Conservation (phyloP, 208 protist genomes). For the Acanthamoeba healyi region DNA sequence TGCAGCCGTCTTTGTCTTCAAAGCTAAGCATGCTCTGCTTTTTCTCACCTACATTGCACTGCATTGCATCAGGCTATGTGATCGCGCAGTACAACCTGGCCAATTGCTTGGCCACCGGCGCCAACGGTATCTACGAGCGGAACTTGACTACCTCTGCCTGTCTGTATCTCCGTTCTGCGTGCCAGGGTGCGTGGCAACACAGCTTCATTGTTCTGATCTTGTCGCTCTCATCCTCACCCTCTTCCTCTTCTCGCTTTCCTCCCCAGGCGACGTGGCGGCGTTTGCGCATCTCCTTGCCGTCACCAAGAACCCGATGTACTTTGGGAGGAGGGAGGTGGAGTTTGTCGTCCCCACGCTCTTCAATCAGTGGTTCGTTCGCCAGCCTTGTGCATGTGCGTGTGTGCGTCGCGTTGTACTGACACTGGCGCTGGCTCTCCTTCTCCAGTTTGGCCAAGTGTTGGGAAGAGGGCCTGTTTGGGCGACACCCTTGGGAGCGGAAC, state of each 20-base stretch:
- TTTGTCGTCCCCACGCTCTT: slow-evolving; percentile 9
- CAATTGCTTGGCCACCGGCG: slow-evolving; percentile 4
- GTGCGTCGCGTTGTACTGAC: too few relatives aligned
- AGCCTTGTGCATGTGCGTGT: neutral
- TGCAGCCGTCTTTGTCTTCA: neutral
- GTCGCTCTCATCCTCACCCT: neutral
- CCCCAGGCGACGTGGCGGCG: slow-evolving; percentile 8
- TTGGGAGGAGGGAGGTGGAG: slow-evolving; percentile 3
- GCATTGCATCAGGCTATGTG: neutral
- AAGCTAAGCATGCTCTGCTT: neutral
- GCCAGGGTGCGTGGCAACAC: neutral
- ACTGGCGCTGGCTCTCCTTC: too few relatives aligned
- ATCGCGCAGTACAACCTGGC: slow-evolving; percentile 49
- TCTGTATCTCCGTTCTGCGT: neutral
- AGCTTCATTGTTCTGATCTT: neutral
- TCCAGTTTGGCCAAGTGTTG: neutral
- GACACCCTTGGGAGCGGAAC: neutral
- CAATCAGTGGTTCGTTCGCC: neutral
- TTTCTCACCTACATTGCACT: neutral
- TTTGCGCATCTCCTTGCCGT: neutral
- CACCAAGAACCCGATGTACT: neutral
- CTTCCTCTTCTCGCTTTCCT: neutral
- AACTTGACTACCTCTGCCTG: neutral
- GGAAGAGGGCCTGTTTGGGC: neutral
- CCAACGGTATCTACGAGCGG: neutral